phyloP scores from a whole-genome alignment of 2,329 filamentous ascomycete genomes.

The Daldinia sp. region DNA sequence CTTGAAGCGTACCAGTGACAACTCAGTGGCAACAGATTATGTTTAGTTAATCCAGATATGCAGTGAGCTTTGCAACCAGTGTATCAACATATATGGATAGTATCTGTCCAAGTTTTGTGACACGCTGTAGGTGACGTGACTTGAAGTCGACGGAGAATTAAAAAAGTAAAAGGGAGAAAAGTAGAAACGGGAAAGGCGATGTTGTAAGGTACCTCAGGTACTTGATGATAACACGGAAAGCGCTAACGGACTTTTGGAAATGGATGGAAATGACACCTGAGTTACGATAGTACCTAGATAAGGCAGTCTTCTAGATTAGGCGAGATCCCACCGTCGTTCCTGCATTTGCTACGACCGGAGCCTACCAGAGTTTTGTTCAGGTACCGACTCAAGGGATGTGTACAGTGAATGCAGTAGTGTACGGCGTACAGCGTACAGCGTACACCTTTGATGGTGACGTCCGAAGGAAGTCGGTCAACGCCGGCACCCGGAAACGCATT shows the following conservation, averaged over 20 bases:
- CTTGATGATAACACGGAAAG: constrained; percentile 20
- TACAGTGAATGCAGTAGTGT: not conserved
- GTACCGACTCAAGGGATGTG: constrained; percentile 22
- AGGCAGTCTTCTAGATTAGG: constrained; percentile 37
- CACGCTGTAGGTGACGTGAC: constrained; percentile 23
- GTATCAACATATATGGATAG: constrained; percentile 7
- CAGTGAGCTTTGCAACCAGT: constrained; percentile 19
- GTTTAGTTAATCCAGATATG: constrained; percentile 16
- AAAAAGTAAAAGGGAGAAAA: not conserved
- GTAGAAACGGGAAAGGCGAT: constrained; percentile 8
- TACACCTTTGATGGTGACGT: constrained; percentile 29
- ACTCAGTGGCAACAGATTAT: not conserved
- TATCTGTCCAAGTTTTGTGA: not conserved
- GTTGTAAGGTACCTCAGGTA: not conserved
- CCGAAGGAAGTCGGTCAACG: constrained; percentile 45
- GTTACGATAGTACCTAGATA: constrained; percentile 26
- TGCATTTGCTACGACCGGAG: constrained; percentile 15
- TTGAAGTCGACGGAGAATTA: constrained; percentile 3
- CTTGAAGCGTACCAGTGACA: constrained; percentile 25
- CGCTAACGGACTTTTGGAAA: constrained; percentile 21
- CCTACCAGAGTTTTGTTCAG: constrained; percentile 1
- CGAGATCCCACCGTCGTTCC: constrained; percentile 27
- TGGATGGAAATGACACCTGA: not conserved
- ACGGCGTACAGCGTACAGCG: constrained; percentile 33
- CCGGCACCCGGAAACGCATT: constrained; percentile 41